Conservation (phyloP, 2,329 filamentous ascomycete species). For the Cladosporium sp. region DNA sequence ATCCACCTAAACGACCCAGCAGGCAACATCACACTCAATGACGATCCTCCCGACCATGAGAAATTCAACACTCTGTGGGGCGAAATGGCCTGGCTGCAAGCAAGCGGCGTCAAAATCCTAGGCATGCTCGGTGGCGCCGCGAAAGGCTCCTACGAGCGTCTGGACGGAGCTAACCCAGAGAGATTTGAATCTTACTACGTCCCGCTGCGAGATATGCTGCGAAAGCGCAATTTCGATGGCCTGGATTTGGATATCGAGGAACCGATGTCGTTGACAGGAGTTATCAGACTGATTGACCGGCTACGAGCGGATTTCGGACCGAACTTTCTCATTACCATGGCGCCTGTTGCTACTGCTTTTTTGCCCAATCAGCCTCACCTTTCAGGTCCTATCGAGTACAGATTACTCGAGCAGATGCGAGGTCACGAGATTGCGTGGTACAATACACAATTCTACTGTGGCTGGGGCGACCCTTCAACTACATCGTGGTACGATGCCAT, state of each 20-base stretch:
- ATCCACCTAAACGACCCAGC: conserved; percentile 76
- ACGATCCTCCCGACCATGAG: conserved; percentile 65
- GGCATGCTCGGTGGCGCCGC: conserved; percentile 88
- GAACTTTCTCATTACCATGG: conserved; percentile 74
- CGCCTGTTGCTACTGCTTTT: conserved; percentile 77
- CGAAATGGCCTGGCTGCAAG: conserved; percentile 71
- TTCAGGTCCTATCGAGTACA: conserved; percentile 75
- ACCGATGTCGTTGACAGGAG: conserved; percentile 64
- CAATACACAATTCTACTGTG: conserved; percentile 91
- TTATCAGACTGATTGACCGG: conserved; percentile 53
- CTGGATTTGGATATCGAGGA: conserved; percentile 82
- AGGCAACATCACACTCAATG: conserved; percentile 72
- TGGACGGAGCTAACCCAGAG: conserved; percentile 58
- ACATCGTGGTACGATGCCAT: conserved; percentile 55
- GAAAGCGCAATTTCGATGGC: conserved; percentile 63
- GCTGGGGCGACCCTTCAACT: conserved; percentile 69
- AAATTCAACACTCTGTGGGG: conserved; percentile 74
- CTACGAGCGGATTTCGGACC: conserved; percentile 64
- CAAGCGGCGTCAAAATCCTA: conserved; percentile 73
- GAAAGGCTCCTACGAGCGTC: conserved; percentile 66
- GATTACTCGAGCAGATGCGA: conserved; percentile 67
- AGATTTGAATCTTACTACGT: conserved; percentile 73
- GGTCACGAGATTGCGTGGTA: conserved; percentile 76
- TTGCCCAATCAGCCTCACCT: conserved; percentile 60
- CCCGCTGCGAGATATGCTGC: conserved; percentile 66